These are phyloP conservation scores for Trichaptum fuscoviolaceum DNA, from an alignment of 768 basidiomycete species.

Conservation along the genomic window DNA sequence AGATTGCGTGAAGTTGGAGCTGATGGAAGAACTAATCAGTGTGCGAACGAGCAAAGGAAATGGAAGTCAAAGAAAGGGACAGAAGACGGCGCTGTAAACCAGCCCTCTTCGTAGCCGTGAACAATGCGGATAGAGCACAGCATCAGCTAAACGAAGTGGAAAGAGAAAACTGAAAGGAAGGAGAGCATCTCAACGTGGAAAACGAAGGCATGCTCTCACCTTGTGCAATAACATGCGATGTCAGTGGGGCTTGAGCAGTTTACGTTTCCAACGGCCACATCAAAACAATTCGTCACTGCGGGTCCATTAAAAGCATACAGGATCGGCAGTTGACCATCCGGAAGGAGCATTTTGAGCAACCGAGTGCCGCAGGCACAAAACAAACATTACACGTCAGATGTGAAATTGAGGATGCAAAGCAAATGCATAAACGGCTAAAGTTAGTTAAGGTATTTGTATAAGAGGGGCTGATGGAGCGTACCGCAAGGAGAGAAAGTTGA, in stretches of 20 bases:
- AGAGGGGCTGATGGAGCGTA: neutral
- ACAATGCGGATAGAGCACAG: neutral
- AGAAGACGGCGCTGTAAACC: neutral
- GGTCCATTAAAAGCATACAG: neutral
- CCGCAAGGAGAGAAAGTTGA: neutral
- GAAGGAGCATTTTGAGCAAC: neutral
- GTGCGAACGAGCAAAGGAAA: neutral
- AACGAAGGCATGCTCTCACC: constrained; percentile 19
- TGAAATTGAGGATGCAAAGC: no score
- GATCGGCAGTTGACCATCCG: neutral
- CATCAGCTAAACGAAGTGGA: neutral
- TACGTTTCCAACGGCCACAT: constrained; percentile 29
- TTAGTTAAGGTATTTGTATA: neutral
- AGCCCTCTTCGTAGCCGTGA: neutral
- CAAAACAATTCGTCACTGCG: constrained; percentile 42
- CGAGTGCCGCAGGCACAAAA: neutral
- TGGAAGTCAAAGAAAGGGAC: neutral
- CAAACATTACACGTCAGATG: neutral
- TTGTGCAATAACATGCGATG: constrained; percentile 45
- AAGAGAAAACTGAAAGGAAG: neutral
- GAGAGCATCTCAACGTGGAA: neutral
- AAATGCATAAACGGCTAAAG: no score
- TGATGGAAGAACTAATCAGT: neutral
- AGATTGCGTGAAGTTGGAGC: constrained; percentile 29
- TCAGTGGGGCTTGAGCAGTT: constrained; percentile 41